Conservation (phyloP, 148 eudicot genomes). For the Hydrangea macrophylla region DNA sequence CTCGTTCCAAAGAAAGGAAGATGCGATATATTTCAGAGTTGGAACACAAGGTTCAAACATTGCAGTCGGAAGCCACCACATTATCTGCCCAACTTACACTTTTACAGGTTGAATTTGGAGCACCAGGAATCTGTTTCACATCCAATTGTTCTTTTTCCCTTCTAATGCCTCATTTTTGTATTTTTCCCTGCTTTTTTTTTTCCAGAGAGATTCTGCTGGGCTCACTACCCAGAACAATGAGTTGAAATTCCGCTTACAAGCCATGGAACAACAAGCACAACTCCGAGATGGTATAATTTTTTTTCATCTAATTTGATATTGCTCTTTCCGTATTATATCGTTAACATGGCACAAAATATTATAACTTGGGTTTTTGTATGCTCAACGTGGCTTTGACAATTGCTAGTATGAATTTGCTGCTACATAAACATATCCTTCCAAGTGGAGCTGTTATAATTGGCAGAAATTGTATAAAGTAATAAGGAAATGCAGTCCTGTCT, state of each 20-base stretch:
- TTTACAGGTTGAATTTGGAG: slow-evolving; percentile 52
- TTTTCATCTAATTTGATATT: background rate
- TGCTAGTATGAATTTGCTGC: background rate
- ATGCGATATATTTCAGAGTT: slow-evolving; percentile 85
- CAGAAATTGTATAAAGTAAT: no score
- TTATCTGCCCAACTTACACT: slow-evolving; percentile 91
- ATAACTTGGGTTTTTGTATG: background rate
- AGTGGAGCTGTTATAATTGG: background rate
- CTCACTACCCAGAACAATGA: slow-evolving; percentile 78
- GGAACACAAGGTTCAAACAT: slow-evolving; percentile 93
- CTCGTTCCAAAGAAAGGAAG: slow-evolving; percentile 92
- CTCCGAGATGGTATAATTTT: slow-evolving; percentile 77
- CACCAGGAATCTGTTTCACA: background rate
- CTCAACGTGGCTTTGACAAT: background rate
- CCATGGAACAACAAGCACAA: slow-evolving; percentile 97
- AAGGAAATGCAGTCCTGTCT: background rate
- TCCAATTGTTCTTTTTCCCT: background rate
- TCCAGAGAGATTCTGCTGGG: slow-evolving; percentile 84
- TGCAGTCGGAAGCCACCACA: slow-evolving; percentile 97
- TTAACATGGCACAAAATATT: background rate
- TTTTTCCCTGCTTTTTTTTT: slow-evolving; percentile 4
- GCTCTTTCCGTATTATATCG: background rate
- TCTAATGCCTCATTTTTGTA: background rate
- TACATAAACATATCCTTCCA: background rate
- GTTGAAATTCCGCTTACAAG: slow-evolving; percentile 89